phyloP scores from a whole-genome alignment of 345 rosid genomes.

The Mercurialis annua region DNA sequence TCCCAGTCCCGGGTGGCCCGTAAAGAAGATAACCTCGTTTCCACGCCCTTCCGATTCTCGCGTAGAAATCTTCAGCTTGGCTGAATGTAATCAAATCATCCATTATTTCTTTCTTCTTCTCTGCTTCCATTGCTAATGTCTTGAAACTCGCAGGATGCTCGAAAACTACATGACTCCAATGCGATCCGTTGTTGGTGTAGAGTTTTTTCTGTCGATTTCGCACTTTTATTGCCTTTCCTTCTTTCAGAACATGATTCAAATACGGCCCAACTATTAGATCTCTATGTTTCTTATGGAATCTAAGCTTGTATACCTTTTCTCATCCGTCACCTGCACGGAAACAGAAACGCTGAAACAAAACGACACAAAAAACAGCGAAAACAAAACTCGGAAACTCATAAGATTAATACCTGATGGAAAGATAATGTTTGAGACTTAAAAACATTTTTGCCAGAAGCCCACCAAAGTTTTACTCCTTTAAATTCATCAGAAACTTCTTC shows the following conservation, averaged over 20 bases:
- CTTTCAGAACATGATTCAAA: conserved; percentile 10
- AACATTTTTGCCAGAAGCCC: conserved; percentile 14
- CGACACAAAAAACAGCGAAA: no score
- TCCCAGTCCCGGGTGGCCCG: conserved; percentile 12
- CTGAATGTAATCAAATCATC: conserved; percentile 10
- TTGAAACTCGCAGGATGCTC: conserved; percentile 11
- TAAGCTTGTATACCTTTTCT: conserved; percentile 10
- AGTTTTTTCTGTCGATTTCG: conserved; percentile 6
- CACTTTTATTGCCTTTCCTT: conserved; percentile 4
- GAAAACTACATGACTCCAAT: conserved; percentile 13
- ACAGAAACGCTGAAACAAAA: no score
- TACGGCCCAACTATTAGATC: conserved; percentile 10
- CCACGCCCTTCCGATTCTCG: conserved; percentile 11
- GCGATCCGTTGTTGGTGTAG: conserved; percentile 3
- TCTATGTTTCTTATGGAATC: conserved; percentile 10
- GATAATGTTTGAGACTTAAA: conserved; percentile 8
- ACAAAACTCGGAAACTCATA: no score
- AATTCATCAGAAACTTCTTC: conserved; percentile 14
- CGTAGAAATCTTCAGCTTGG: conserved; percentile 10
- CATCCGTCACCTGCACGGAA: conserved; percentile 8
- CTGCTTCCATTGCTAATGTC: conserved; percentile 6
- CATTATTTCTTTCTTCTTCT: conserved; percentile 10
- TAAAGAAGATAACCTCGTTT: conserved; percentile 4
- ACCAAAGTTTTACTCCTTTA: conserved; percentile 14
- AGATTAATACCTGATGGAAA: no score